Conservation (phyloP, 306 rosid genomes). For the Quercus robur region DNA sequence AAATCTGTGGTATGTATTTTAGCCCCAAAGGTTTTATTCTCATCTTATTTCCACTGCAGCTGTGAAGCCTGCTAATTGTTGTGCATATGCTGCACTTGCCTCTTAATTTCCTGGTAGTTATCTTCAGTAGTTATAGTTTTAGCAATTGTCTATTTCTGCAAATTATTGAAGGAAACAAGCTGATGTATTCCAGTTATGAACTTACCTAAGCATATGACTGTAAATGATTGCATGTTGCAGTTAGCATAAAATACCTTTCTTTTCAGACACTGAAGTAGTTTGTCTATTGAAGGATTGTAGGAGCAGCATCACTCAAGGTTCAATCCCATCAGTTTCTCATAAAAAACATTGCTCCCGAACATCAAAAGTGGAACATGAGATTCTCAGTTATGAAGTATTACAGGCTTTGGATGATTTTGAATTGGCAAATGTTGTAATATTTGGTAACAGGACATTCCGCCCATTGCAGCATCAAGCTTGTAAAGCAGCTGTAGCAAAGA, state of each 20-base stretch:
- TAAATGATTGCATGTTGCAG: background rate
- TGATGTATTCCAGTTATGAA: background rate
- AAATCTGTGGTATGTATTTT: constrained; percentile 42
- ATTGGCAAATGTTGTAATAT: constrained; percentile 87
- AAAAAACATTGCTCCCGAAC: constrained; percentile 30
- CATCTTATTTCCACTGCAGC: background rate
- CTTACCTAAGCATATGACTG: background rate
- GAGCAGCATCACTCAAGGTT: constrained; percentile 55
- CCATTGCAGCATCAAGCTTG: constrained; percentile 95
- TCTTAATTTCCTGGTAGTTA: background rate
- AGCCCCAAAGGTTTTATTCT: background rate
- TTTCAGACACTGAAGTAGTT: constrained; percentile 24
- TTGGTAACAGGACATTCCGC: constrained; percentile 74
- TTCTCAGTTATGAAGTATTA: constrained; percentile 62
- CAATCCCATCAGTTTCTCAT: constrained; percentile 41
- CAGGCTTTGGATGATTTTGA: constrained; percentile 75
- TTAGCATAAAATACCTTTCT: background rate
- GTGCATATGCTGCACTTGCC: background rate
- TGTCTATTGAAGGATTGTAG: constrained; percentile 49
- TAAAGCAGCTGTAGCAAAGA: constrained; percentile 66
- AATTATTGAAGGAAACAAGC: background rate
- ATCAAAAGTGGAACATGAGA: constrained; percentile 31
- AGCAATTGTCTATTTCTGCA: background rate
- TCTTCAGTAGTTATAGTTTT: background rate
- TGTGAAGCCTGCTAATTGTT: background rate